Evolutionary conservation across 805 yeast genomes (phyloP), one percentile per base, ranked within the genome.

Genomic region (Starmerella khaoyaiensis): DNA sequence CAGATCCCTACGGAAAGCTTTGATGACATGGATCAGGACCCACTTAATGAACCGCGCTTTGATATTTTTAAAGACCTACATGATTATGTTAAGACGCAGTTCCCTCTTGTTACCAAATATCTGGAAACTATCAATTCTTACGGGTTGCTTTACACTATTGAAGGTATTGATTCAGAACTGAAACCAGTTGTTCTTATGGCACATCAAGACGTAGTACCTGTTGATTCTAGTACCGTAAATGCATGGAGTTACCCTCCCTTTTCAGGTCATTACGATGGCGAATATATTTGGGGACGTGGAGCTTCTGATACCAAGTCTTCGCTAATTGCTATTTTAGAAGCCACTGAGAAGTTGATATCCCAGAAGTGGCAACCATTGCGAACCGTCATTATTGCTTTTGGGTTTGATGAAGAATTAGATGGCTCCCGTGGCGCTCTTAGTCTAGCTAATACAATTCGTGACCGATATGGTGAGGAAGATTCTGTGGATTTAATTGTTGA

Each of bases 201-300:
- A 1, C 93, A 81, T 54, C 78, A 72, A 55, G 93, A 80, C 51
- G 81, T 76, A 4, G 93, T 81, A 18, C 93, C 93, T 1, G 77
- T 79, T 8, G 79, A 74, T 48, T 54, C 57, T 11, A 69, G 46
- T 21, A 72, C 83, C 0, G 56, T 64, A 36, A 56, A 52, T 20
- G 62, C 69, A 39, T 81, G 93, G 93, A 59, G 60, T 0, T 63
- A 71, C 51, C 75, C 74, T 9, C 93, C 93, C 3, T 78, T 72
- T 40, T 55, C 64, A 14, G 83, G 79, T 12, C 61, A 67, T 48
- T 79, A 62, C 51, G 93, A 82, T 49, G 84, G 82, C 12, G 61
- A 64, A 20, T 58, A 53, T 28, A 48, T 83, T 4, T 79, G 73
- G 69, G 94, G 94, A 2, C 68, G 94, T 50, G 94, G 94, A 27